A percentile compares a stretch with the other conserved stretches of the same genome.
Evolutionary conservation across 148 eudicot genomes (phyloP).

Genomic region (Tetragonia tetragonoides): DNA sequence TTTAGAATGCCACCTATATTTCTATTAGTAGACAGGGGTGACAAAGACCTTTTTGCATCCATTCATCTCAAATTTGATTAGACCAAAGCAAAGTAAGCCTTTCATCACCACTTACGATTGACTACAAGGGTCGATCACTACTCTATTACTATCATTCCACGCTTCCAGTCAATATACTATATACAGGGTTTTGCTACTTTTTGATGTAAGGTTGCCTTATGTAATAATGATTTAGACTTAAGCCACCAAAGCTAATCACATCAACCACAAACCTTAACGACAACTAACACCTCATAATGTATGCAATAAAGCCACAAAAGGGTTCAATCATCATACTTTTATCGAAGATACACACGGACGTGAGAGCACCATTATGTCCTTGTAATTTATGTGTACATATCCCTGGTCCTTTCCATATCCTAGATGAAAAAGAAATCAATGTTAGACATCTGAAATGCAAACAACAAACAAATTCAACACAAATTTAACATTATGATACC

Average conservation of each 20-base stretch:
- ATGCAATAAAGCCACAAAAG: constrained; percentile 1
- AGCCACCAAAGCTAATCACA: not conserved
- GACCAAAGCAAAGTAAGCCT: too few species aligned
- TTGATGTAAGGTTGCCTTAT: too few species aligned
- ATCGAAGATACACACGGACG: constrained; percentile 60
- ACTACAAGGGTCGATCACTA: too few species aligned
- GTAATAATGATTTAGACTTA: too few species aligned
- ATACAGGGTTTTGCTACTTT: too few species aligned
- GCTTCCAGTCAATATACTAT: too few species aligned
- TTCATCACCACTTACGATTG: too few species aligned
- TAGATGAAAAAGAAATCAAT: constrained; percentile 23
- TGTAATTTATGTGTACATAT: constrained; percentile 71
- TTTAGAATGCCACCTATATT: too few species aligned
- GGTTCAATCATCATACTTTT: constrained; percentile 36
- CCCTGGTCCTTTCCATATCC: constrained; percentile 81
- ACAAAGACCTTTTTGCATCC: too few species aligned
- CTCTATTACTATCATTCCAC: too few species aligned
- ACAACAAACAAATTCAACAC: constrained; percentile 3
- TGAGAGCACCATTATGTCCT: constrained; percentile 74
- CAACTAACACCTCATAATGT: not conserved
- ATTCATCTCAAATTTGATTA: too few species aligned
- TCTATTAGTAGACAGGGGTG: too few species aligned
- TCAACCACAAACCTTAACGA: not conserved
- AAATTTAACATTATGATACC: constrained; percentile 41
- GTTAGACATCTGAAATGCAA: not conserved